These are phyloP conservation scores for Crithidia brevicula DNA, from an alignment of 208 protist genomes.

Conservation along the genomic window DNA sequence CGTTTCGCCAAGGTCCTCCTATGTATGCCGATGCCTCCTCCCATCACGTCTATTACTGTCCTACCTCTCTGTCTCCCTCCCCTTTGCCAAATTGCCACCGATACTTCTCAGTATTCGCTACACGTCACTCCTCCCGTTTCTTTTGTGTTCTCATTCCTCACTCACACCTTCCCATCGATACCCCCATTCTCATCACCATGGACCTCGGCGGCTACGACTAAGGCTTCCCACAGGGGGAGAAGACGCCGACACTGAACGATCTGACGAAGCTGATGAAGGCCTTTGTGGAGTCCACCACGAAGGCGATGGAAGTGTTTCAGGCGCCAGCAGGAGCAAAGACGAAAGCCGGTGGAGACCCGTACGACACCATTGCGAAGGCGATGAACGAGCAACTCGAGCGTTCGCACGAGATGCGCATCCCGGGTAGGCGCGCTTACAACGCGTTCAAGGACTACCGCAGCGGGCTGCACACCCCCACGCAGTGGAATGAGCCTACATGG, in stretches of 20 bases:
- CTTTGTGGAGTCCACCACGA: too few species aligned
- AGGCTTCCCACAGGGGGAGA: too few species aligned
- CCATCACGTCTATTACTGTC: not conserved
- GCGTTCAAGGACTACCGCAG: not conserved
- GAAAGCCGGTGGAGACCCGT: not conserved
- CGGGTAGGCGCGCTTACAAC: not conserved
- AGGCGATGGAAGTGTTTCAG: not conserved
- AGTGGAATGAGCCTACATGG: not conserved
- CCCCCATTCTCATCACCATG: too few species aligned
- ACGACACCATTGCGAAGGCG: not conserved
- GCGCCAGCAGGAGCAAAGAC: not conserved
- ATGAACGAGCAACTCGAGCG: not conserved
- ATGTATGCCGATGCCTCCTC: not conserved
- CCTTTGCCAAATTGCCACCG: too few species aligned
- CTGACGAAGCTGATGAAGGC: too few species aligned
- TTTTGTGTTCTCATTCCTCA: too few species aligned
- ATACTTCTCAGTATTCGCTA: too few species aligned
- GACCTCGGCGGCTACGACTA: too few species aligned
- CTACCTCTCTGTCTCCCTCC: too few species aligned
- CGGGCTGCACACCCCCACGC: not conserved
- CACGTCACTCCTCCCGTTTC: too few species aligned
- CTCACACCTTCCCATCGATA: too few species aligned
- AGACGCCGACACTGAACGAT: too few species aligned
- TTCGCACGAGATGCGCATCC: not conserved
- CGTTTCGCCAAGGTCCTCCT: not conserved